Evolutionary conservation across 2,329 filamentous ascomycete species (phyloP), one percentile per base, ranked within the genome.

Genomic region (Balansia obtecta): DNA sequence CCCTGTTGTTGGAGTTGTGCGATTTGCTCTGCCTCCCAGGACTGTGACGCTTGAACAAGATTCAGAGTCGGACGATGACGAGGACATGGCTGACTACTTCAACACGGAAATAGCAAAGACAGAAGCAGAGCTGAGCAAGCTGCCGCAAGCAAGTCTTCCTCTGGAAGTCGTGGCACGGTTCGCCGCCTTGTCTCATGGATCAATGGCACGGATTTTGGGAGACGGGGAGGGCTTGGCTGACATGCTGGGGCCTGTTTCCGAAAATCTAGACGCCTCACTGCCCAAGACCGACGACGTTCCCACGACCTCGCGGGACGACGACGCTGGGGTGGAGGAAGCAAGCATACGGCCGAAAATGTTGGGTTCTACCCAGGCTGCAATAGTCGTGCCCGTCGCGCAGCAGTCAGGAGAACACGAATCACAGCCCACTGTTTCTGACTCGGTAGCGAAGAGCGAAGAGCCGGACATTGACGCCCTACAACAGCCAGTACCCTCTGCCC

Each of bases 21-120:
- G 62, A 46, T 69, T 74, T 46, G 61, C 65, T 18, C 46, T 75
- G 20, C 70, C 72, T 2, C 61, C 64, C 8, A 71, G 68, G 51
- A 60, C 62, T 48, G 55, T 60, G 1, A 54, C 54, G 2, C 56
- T 58, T 20, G 63, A 66, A 37, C 61, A 65, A 46, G 63, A 62
- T 38, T 66, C 65, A 2, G 73, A 75, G 44, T 78, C 75, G 0
- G 76, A 80, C 47, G 75, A 80, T 42, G 77, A 81, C 51, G 77
- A 80, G 45, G 74, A 77, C 43, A 75, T 80, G 66, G 76, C 72
- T 16, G 75, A 77, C 48, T 76, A 76, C 52, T 78, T 81, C 49
- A 69, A 73, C 48, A 66, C 67, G 49, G 68, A 79, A 55, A 78
- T 80, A 38, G 61, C 67, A 41, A 75, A 79, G 58, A 69, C 71